phyloP scores from a whole-genome alignment of 495 filamentous ascomycete species.

The Aspergillus sclerotioniger region DNA sequence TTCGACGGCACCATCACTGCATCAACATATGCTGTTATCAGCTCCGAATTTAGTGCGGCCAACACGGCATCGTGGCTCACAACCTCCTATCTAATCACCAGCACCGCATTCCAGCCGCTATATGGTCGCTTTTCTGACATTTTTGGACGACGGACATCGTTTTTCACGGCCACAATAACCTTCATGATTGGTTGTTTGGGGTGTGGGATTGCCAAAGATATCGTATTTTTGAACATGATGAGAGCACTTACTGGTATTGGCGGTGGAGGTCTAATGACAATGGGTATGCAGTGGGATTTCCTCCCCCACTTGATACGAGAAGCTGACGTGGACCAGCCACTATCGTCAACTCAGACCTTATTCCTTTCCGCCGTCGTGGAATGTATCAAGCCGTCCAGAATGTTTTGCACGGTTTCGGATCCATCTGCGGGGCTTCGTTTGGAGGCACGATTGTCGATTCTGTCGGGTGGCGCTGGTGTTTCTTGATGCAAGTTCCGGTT shows the following conservation, averaged over 20 bases:
- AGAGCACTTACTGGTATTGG: conserved; percentile 71
- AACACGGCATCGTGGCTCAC: conserved; percentile 64
- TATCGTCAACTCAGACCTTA: conserved; percentile 65
- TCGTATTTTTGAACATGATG: conserved; percentile 71
- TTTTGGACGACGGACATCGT: conserved; percentile 41
- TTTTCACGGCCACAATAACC: conserved; percentile 42
- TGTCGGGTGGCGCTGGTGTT: conserved; percentile 67
- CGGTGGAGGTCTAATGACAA: conserved; percentile 60
- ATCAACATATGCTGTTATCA: conserved; percentile 64
- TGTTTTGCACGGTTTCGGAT: conserved; percentile 60
- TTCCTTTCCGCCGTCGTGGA: conserved; percentile 59
- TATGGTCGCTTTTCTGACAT: conserved; percentile 48
- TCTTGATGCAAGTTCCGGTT: conserved; percentile 47
- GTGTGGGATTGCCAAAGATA: conserved; percentile 48
- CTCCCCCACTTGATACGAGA: not conserved
- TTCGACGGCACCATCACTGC: conserved; percentile 68
- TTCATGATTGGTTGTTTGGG: conserved; percentile 47
- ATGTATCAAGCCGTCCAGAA: conserved; percentile 68
- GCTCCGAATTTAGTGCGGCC: conserved; percentile 66
- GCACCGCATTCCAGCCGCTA: conserved; percentile 59
- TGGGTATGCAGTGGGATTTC: conserved; percentile 49
- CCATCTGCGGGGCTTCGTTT: conserved; percentile 64
- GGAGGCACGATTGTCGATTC: conserved; percentile 65
- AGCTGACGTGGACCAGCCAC: conserved; percentile 42
- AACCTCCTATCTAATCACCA: conserved; percentile 62